A percentile compares a stretch with the other conserved stretches of the same genome.
Evolutionary conservation across 2,329 filamentous ascomycete genomes (phyloP).

Genomic region (Colletotrichum tamarilloi): DNA sequence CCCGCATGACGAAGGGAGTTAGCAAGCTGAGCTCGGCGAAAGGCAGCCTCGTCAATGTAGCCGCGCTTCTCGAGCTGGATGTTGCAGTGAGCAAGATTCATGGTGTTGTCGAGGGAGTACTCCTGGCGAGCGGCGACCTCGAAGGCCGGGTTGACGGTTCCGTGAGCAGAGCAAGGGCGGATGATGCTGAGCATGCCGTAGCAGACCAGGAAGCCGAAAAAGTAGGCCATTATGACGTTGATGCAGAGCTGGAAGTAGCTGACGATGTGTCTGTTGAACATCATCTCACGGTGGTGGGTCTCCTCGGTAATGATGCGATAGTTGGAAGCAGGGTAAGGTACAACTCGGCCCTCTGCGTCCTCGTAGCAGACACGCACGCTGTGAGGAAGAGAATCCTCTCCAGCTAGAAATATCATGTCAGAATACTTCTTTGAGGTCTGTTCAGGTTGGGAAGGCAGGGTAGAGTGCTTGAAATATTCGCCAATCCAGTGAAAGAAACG

Average conservation of each 20-base stretch:
- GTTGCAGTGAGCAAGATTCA: slow-evolving; percentile 19
- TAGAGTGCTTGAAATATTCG: neutral
- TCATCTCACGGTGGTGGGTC: neutral
- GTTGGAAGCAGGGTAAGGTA: neutral
- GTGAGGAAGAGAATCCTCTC: neutral
- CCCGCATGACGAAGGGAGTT: neutral
- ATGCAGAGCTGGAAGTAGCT: neutral
- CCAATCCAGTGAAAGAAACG: neutral
- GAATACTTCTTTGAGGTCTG: neutral
- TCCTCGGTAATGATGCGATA: neutral
- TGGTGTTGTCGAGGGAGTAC: slow-evolving; percentile 11
- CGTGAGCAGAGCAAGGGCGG: neutral
- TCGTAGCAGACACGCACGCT: neutral
- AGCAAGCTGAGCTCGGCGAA: slow-evolving; percentile 7
- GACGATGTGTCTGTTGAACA: neutral
- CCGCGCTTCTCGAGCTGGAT: slow-evolving; percentile 9
- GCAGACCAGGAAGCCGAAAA: neutral
- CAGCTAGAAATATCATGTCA: neutral
- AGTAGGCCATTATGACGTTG: neutral
- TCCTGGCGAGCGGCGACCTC: slow-evolving; percentile 9
- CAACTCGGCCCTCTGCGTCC: neutral
- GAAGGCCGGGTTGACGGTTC: neutral
- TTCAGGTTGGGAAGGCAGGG: neutral
- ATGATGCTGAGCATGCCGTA: neutral
- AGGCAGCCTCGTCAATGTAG: slow-evolving; percentile 1